These are phyloP conservation scores for Handroanthus guayacan DNA, from an alignment of 257 asterid genomes.

Conservation along the genomic window DNA sequence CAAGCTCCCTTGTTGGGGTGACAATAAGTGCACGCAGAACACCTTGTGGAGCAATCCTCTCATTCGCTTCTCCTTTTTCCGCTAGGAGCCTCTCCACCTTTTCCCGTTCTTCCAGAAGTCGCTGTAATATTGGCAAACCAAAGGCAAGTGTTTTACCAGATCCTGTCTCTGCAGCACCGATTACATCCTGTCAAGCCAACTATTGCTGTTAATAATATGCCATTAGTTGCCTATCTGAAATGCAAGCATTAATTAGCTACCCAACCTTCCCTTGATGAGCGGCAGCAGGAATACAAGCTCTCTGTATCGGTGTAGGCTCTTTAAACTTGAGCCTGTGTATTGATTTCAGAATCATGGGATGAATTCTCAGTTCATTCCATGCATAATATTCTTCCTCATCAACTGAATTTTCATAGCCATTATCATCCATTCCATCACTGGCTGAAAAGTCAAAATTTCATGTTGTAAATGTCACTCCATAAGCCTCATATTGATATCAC, in stretches of 20 bases:
- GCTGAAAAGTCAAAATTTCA: conserved; percentile 42
- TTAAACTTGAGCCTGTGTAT: conserved; percentile 79
- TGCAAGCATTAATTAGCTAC: conserved; percentile 26
- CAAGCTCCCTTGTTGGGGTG: conserved; percentile 98
- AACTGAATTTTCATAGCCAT: conserved; percentile 58
- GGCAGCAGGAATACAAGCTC: conserved; percentile 91
- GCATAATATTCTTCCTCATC: conserved; percentile 78
- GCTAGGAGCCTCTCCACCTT: conserved; percentile 63
- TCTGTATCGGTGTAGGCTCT: conserved; percentile 95
- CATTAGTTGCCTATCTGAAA: conserved; percentile 28
- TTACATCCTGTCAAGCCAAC: conserved; percentile 77
- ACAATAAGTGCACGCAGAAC: conserved; percentile 85
- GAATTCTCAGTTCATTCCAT: conserved; percentile 95
- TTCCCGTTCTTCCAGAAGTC: conserved; percentile 90
- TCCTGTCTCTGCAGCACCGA: conserved; percentile 99
- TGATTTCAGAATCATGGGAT: conserved; percentile 85
- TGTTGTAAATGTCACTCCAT: conserved; percentile 20
- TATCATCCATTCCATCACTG: conserved; percentile 43
- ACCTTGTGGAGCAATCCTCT: conserved; percentile 60
- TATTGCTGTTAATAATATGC: conserved; percentile 37
- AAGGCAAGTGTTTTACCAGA: conserved; percentile 99
- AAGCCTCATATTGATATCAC: conserved; percentile 28
- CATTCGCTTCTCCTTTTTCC: conserved; percentile 63
- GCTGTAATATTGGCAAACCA: conserved; percentile 94
- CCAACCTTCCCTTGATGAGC: conserved; percentile 99